Base-by-base conservation (phyloP, 352 stramenopile genomes). In the Globisporangium parvum region DNA sequence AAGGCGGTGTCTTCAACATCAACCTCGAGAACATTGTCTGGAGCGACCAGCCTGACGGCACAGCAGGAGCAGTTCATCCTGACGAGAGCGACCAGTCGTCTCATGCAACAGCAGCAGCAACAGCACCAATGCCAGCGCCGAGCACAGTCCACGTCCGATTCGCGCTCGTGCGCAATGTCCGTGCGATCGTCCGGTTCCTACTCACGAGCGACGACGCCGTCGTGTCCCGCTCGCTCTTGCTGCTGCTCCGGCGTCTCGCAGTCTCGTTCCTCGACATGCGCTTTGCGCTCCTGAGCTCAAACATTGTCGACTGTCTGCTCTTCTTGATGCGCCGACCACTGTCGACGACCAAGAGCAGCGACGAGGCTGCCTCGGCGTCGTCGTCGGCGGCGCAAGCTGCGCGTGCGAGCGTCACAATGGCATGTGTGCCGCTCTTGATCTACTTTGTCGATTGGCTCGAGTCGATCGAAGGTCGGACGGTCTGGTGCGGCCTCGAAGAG, bases 401-500 rank as follows among this genome's bases (percentile, higher is more conserved):
- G 53, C 26, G 15, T 37, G 26, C 53, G 35, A 49, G 53, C 31
- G 66, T 87, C 6, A 59, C 67, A 0, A 79, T 89, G 67, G 73
- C 77, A 0, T 85, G 76, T 20, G 59, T 91, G 1, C 78, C 83
- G 3, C 55, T 90, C 11, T 72, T 90, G 35, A 84, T 92, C 24
- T 90, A 84, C 52, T 57, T 89, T 18, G 53, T 90, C 24, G 77
- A 92, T 62, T 93, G 83, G 83, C 64, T 93, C 0, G 80, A 90
- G 49, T 89, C 79, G 0, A 83, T 93, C 15, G 77, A 93, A 79
- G 83, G 83, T 14, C 63, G 83, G 31, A 93, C 83, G 0, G 77
- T 93, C 1, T 93, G 83, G 83, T 93, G 83, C 51, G 83, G 80
- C n/a, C 59, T 93, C 2, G 83, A 93, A 59, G 83, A 93, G 28